Conservation (phyloP, 2,329 filamentous ascomycete genomes). For the Cadophora luteo-olivacea region DNA sequence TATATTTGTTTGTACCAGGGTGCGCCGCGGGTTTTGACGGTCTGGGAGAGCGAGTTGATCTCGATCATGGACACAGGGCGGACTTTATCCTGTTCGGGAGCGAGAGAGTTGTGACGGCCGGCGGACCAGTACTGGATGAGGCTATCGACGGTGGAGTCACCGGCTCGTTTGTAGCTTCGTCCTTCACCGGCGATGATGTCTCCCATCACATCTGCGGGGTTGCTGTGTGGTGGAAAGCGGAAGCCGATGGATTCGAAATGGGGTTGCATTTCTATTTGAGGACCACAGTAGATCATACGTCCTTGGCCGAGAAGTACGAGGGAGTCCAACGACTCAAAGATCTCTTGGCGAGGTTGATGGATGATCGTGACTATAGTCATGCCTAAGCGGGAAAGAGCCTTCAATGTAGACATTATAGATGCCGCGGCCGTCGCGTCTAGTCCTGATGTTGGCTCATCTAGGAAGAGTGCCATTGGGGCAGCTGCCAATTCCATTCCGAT, state of each 20-base stretch:
- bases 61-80: constrained; percentile 47
- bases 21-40: constrained; percentile 58
- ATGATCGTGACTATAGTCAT: constrained; percentile 62
- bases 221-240: constrained; percentile 55
- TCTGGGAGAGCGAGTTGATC: constrained; percentile 50
- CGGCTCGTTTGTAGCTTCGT: constrained; percentile 53
- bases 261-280: constrained; percentile 49
- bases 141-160: constrained; percentile 55
- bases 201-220: constrained; percentile 64
- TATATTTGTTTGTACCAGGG: constrained; percentile 55
- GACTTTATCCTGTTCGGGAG: constrained; percentile 33
- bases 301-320: constrained; percentile 68
- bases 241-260: constrained; percentile 62
- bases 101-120: constrained; percentile 35
- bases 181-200: constrained; percentile 67
- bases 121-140: constrained; percentile 57
- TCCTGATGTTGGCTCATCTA: constrained; percentile 66
- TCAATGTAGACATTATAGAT: constrained; percentile 66
- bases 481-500: constrained; percentile 67
- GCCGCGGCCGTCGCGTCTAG: constrained; percentile 69
- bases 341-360: constrained; percentile 60
- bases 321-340: constrained; percentile 65
- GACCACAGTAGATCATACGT: constrained; percentile 60
- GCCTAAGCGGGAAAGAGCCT: constrained; percentile 62
- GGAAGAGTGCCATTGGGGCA: constrained; percentile 64